A percentile compares a stretch with the other conserved stretches of the same genome.
Conservation (phyloP, 495 filamentous ascomycete genomes). For the Thermochaetoides thermophila region DNA sequence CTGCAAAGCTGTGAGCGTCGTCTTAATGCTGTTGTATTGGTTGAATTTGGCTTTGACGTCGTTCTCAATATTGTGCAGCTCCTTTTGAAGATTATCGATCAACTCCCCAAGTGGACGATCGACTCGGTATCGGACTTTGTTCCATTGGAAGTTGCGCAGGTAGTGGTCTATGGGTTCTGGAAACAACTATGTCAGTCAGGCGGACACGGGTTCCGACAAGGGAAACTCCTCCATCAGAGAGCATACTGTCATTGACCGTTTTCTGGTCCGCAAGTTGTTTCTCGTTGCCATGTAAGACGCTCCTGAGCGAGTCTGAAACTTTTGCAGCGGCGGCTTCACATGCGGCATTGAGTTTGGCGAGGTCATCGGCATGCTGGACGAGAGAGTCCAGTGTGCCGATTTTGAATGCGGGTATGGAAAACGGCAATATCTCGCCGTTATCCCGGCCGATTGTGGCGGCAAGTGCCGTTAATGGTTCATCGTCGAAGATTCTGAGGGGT, state of each 20-base stretch:
- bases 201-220: constrained; percentile 2
- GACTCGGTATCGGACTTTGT: constrained; percentile 88
- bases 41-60: constrained; percentile 86
- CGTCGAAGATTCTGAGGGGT: constrained; percentile 35
- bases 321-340: constrained; percentile 78
- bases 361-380: constrained; percentile 92
- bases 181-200: constrained; percentile 1
- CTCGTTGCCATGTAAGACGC: constrained; percentile 68
- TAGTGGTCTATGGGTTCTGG: constrained; percentile 89
- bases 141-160: constrained; percentile 79
- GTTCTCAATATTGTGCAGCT: constrained; percentile 75
- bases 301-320: constrained; percentile 71
- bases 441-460: constrained; percentile 57
- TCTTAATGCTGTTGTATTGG: constrained; percentile 84
- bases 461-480: constrained; percentile 67
- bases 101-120: constrained; percentile 78
- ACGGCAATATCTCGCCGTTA: constrained; percentile 60
- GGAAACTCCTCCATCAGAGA: neutral
- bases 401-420: constrained; percentile 85
- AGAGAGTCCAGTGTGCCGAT: constrained; percentile 91
- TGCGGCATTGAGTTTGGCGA: constrained; percentile 67
- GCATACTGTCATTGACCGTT: constrained; percentile 86
- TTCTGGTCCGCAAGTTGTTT: constrained; percentile 74
- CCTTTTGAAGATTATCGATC: constrained; percentile 76
- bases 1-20: constrained; percentile 60